Conservation (phyloP, 1,284 basidiomycete genomes). For the Leccinum pachyderme region DNA sequence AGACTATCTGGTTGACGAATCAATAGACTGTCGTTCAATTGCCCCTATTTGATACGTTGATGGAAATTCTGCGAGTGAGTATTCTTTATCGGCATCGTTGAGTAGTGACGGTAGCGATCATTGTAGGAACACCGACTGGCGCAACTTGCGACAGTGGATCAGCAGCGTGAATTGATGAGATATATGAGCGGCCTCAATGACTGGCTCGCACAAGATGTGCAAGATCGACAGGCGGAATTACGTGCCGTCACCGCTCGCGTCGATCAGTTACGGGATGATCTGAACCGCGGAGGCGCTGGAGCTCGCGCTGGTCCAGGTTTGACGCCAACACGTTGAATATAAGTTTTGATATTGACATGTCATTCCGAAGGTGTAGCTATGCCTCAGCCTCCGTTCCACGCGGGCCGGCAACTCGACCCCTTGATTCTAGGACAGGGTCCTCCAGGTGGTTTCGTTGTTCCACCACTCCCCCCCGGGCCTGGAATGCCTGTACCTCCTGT, state of each 20-base stretch:
- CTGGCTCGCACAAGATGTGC: conserved; percentile 73
- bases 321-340: not conserved
- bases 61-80: conserved; percentile 63
- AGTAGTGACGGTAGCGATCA: conserved; percentile 5
- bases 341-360: conserved; percentile 6
- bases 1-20: conserved; percentile 4
- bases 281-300: conserved; percentile 35
- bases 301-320: conserved; percentile 26
- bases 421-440: conserved; percentile 10
- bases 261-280: conserved; percentile 54
- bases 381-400: conserved; percentile 23
- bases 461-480: conserved; percentile 19
- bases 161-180: conserved; percentile 73
- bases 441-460: conserved; percentile 24
- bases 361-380: conserved; percentile 24
- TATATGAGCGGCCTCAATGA: conserved; percentile 71
- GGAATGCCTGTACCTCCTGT: conserved; percentile 19
- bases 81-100: not conserved
- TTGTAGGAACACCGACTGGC: conserved; percentile 70
- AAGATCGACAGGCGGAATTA: conserved; percentile 69
- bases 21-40: conserved; percentile 55
- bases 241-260: conserved; percentile 62
- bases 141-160: conserved; percentile 69
- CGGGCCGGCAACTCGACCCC: not conserved
- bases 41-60: conserved; percentile 55